phyloP scores from a whole-genome alignment of 2,329 filamentous ascomycete genomes.

The Pseudogymnoascus sp. region DNA sequence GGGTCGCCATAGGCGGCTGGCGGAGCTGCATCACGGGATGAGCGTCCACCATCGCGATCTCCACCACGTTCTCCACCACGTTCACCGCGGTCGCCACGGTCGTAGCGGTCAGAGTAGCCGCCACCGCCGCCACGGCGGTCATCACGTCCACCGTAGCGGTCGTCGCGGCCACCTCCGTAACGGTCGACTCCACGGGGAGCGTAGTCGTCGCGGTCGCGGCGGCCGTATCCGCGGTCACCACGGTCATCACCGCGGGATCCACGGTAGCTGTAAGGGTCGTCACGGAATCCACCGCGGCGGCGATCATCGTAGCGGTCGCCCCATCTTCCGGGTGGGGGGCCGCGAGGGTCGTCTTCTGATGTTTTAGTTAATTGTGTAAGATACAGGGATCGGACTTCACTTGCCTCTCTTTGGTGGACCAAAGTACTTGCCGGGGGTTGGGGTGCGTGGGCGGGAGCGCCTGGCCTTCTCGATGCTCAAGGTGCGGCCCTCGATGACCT shows the following conservation, averaged over 20 bases:
- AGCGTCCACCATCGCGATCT: constrained; percentile 35
- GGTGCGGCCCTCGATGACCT: constrained; percentile 89
- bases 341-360: constrained; percentile 45
- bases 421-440: constrained; percentile 98
- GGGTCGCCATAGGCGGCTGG: constrained; percentile 36
- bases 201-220: constrained; percentile 33
- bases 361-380: constrained; percentile 28
- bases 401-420: constrained; percentile 94
- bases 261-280: constrained; percentile 52
- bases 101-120: constrained; percentile 36
- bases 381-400: constrained; percentile 38
- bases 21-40: constrained; percentile 33
- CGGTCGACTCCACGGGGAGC: constrained; percentile 31
- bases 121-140: constrained; percentile 41
- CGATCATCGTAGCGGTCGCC: constrained; percentile 57
- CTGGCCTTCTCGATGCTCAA: constrained; percentile 98
- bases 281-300: constrained; percentile 42
- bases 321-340: constrained; percentile 37
- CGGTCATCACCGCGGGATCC: constrained; percentile 38
- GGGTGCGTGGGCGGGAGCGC: constrained; percentile 86
- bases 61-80: constrained; percentile 45
- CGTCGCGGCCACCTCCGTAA: constrained; percentile 27
- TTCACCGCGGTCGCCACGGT: constrained; percentile 28
- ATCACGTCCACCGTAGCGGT: constrained; percentile 27
- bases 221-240: constrained; percentile 34